phyloP scores from a whole-genome alignment of 169 alveolate genomes.

The Eimeria praecox region DNA sequence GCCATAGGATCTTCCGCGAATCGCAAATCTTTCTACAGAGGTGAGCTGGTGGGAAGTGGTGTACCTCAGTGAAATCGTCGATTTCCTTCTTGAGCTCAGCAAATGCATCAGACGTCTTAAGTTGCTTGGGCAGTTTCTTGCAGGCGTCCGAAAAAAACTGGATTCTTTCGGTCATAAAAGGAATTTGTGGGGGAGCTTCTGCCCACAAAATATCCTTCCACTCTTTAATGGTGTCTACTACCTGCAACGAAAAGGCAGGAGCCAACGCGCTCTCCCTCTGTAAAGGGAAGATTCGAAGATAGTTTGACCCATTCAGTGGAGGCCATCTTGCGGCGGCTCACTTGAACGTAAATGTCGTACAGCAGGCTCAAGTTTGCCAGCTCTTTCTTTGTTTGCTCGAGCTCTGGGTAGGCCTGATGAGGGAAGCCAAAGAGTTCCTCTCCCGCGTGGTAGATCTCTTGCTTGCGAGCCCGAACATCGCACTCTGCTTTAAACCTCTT shows the following conservation, averaged over 20 bases:
- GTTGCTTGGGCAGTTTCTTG: conserved; percentile 95
- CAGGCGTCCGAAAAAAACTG: conserved; percentile 91
- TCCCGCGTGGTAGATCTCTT: conserved; percentile 95
- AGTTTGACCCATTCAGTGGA: background rate
- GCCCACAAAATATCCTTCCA: conserved; percentile 96
- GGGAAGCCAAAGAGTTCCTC: conserved; percentile 97
- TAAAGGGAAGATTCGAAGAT: background rate
- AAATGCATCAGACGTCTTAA: conserved; percentile 96
- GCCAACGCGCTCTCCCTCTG: conserved; percentile 15
- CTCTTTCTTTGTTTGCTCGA: conserved; percentile 96
- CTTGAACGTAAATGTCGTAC: conserved; percentile 93
- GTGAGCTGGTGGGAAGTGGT: background rate
- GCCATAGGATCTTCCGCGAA: conserved; percentile 9
- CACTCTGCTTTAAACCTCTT: conserved; percentile 91
- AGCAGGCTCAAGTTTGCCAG: conserved; percentile 95
- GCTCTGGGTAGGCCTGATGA: conserved; percentile 95
- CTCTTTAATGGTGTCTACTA: conserved; percentile 93
- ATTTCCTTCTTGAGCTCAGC: conserved; percentile 95
- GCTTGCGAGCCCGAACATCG: conserved; percentile 89
- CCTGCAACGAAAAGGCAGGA: conserved; percentile 83
- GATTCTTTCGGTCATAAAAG: conserved; percentile 90
- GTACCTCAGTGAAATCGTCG: conserved; percentile 92
- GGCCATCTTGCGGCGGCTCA: background rate
- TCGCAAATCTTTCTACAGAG: background rate
- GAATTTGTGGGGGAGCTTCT: conserved; percentile 94